Percentiles rank a stretch among this genome's conserved stretches.
These are phyloP conservation scores for Orbilia oligospora DNA, from an alignment of 2,329 filamentous ascomycete species.

Conservation along the genomic window DNA sequence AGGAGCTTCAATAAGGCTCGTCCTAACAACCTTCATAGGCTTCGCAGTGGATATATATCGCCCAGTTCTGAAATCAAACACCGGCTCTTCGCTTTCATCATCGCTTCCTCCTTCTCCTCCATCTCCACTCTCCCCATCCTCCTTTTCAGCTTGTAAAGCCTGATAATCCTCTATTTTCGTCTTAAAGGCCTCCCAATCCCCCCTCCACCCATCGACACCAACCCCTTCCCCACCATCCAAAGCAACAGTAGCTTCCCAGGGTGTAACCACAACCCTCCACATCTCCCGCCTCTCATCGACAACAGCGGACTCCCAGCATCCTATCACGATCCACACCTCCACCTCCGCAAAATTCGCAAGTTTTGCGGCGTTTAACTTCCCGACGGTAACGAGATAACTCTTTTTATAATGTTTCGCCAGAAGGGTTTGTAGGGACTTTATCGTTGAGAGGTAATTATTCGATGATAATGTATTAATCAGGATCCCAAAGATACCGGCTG, in stretches of 20 bases:
- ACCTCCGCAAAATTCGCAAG: constrained; percentile 96
- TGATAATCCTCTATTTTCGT: constrained; percentile 64
- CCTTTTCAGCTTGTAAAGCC: constrained; percentile 57
- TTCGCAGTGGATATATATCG: constrained; percentile 83
- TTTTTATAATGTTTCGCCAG: constrained; percentile 91
- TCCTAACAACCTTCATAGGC: constrained; percentile 74
- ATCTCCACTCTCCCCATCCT: constrained; percentile 57
- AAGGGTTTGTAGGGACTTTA: constrained; percentile 79
- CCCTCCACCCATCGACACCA: constrained; percentile 91
- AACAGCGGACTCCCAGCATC: constrained; percentile 96
- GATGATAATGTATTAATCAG: constrained; percentile 96
- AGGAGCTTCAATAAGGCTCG: constrained; percentile 17
- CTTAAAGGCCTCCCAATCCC: constrained; percentile 82
- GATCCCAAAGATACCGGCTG: constrained; percentile 89
- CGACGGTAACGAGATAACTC: constrained; percentile 94
- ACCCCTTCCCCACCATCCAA: constrained; percentile 80
- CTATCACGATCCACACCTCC: constrained; percentile 95
- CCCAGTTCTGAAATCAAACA: constrained; percentile 92
- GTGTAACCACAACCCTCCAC: constrained; percentile 91
- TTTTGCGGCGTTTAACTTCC: constrained; percentile 95
- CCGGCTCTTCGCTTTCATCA: constrained; percentile 76
- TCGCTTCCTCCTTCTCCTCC: constrained; percentile 65
- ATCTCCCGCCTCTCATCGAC: constrained; percentile 88
- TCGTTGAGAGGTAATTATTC: constrained; percentile 86
- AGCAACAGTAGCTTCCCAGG: constrained; percentile 88